Evolutionary conservation across 345 rosid genomes (phyloP).

Genomic region (Rhizophora apiculata): DNA sequence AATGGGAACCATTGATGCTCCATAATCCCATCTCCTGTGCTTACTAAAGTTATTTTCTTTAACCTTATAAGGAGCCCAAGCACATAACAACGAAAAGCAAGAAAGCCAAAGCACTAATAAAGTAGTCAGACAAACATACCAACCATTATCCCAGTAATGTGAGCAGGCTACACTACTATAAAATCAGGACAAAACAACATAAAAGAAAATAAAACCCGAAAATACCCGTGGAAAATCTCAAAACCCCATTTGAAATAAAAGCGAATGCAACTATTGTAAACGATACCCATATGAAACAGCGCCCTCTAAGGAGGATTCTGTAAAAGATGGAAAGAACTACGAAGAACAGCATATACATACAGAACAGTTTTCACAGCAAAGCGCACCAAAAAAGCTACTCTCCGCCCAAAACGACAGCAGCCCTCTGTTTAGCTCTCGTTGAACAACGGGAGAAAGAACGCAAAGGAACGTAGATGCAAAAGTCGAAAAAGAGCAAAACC

Average conservation of each 20-base stretch:
- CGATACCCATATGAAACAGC: conserved; percentile 1
- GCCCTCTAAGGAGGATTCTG: neutral
- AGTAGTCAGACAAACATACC: neutral
- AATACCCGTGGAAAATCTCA: neutral
- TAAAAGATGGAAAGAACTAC: no score
- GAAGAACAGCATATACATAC: neutral
- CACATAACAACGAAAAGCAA: neutral
- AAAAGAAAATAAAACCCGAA: neutral
- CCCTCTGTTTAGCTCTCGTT: neutral
- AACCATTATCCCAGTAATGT: neutral
- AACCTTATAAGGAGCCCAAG: neutral
- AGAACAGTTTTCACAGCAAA: neutral
- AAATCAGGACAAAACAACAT: neutral
- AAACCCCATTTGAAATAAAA: conserved; percentile 7
- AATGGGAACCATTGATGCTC: no score
- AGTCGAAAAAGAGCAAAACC: neutral
- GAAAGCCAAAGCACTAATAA: neutral
- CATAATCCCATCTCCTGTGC: neutral
- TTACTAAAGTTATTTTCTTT: neutral
- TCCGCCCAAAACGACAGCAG: neutral
- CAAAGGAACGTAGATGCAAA: neutral
- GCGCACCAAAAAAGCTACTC: neutral
- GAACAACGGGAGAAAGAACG: conserved; percentile 2
- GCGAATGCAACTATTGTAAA: conserved; percentile 13
- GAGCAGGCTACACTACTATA: neutral